Conservation (phyloP, 768 basidiomycete genomes). For the Boletus fagicola region DNA sequence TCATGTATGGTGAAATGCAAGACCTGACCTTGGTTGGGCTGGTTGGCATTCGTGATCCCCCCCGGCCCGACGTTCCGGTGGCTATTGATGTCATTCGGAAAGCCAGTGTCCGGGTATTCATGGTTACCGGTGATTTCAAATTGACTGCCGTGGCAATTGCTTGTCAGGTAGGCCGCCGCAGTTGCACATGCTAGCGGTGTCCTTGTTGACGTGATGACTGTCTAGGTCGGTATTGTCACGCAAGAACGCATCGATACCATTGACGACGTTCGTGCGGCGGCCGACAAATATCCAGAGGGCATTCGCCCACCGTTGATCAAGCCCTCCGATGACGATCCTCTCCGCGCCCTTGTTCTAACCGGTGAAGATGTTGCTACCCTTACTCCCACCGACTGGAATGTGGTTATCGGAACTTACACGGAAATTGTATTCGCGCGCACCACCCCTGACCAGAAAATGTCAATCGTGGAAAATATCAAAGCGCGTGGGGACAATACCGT, state of each 20-base stretch:
- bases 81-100: constrained; percentile 46
- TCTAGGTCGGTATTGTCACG: constrained; percentile 43
- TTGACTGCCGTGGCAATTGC: constrained; percentile 54
- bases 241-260: constrained; percentile 38
- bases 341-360: constrained; percentile 42
- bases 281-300: constrained; percentile 18
- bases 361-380: constrained; percentile 43
- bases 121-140: constrained; percentile 58
- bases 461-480: constrained; percentile 55
- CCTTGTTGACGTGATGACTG: constrained; percentile 1
- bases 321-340: constrained; percentile 37
- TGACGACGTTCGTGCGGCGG: constrained; percentile 25
- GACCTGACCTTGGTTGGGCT: constrained; percentile 50
- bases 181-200: constrained; percentile 1
- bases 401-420: constrained; percentile 36
- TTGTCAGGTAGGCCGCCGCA: constrained; percentile 34
- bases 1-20: constrained; percentile 37
- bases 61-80: constrained; percentile 46
- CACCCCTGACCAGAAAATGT: constrained; percentile 56
- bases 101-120: constrained; percentile 54
- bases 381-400: constrained; percentile 40
- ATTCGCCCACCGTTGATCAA: constrained; percentile 29
- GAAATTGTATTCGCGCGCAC: constrained; percentile 54
- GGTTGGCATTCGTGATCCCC: constrained; percentile 55
- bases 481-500: constrained; percentile 47